Conservation (phyloP, 495 filamentous ascomycete genomes). For the Podospora sp. region DNA sequence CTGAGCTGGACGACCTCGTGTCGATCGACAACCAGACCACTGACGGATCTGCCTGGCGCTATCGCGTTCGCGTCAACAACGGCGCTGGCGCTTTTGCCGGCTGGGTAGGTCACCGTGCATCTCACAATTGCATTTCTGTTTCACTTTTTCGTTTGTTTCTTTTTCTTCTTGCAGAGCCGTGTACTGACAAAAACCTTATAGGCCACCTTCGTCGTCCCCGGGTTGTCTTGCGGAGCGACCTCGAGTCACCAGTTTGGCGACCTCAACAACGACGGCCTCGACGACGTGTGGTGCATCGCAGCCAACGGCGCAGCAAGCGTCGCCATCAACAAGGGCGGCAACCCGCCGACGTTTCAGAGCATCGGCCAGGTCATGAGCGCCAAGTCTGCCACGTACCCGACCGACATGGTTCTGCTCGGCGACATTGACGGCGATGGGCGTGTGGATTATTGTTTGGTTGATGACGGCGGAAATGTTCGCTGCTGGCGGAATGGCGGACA, state of each 20-base stretch:
- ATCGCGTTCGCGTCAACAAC: not conserved
- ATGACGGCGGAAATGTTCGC: conserved; percentile 24
- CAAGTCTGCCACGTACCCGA: conserved; percentile 10
- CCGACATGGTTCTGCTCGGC: conserved; percentile 9
- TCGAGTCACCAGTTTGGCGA: not conserved
- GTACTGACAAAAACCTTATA: not conserved
- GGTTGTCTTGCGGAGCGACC: not conserved
- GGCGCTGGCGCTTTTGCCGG: not conserved
- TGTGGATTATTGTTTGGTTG: conserved; percentile 19
- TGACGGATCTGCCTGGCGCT: no score
- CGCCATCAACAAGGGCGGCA: not conserved
- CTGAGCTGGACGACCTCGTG: not conserved
- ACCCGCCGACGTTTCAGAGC: not conserved
- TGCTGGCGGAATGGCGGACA: conserved; percentile 37
- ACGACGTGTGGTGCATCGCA: not conserved
- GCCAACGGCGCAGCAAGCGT: not conserved
- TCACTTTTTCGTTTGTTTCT: not conserved
- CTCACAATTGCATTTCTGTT: not conserved
- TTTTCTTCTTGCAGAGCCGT: not conserved
- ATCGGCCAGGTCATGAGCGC: not conserved
- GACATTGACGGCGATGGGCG: conserved; percentile 19
- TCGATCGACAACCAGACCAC: not conserved
- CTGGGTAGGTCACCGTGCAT: not conserved
- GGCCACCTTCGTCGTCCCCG: no score
- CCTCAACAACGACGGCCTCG: not conserved